Evolutionary conservation across 2,329 filamentous ascomycete genomes (phyloP), one percentile per base, ranked within the genome.

Genomic region (Botrytis medusae): DNA sequence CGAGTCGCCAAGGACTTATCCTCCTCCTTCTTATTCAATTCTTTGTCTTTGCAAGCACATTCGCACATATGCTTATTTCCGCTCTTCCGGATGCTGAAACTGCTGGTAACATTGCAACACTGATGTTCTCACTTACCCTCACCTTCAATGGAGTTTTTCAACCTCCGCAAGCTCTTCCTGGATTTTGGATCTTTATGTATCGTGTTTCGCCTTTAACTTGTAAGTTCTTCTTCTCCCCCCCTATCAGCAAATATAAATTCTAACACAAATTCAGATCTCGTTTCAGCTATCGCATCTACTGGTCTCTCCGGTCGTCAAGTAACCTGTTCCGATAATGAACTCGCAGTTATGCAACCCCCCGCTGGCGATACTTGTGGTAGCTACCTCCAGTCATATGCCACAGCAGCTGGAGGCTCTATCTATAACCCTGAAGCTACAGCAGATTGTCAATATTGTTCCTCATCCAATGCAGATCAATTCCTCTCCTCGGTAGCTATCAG

Each of bases 111-210:
- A 86, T 96, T 74, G 92, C 92, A 77, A 94, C 93, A 74, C 81
- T 95, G 73, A 84, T 93, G 79, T 95, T 95, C 84, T 90, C 88
- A 51, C 85, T 95, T 73, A 90, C 87, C 73, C 84, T 95, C 73
- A 88, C 93, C 77, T 95, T 95, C 86, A 93, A 91, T 79, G 86
- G 92, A 86, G 91, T 96, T 62, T 88, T 97, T 77, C 90, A 91
- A 54, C 84, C 85, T 9, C 91, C 91, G 0, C 81, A 84, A 4
- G 82, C 83, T 0, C 86, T 96, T 32, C 92, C 93, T 0, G 85
- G 89, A 3, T 95, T 95, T 86, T 95, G 93, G 92, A 91, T 92
- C 77, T 94, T 94, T 84, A 93, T 94, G 91, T 95, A 95, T 83
- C 89, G 92, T 57, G 84, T 94, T 69, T 94, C 91, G 9, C 80